Conservation (phyloP, 192 early-diverging fungal genomes). For the Coemansia sp. region DNA sequence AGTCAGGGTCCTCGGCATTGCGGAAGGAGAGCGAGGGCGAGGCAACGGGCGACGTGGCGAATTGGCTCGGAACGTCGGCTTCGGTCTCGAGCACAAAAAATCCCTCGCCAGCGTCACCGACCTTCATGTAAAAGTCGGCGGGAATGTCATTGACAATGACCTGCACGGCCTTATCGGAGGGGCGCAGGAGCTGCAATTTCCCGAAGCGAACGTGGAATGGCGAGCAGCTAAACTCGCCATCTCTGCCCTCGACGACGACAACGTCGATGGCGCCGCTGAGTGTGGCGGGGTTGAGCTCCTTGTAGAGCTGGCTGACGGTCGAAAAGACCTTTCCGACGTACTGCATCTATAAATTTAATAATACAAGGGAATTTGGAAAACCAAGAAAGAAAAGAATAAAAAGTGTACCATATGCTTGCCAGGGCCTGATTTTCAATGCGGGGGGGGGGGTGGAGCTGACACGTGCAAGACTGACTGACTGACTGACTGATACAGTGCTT, state of each 20-base stretch:
- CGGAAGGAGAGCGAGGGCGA: slow-evolving; percentile 54
- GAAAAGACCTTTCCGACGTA: slow-evolving; percentile 68
- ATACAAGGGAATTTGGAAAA: neutral
- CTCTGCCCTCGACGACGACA: slow-evolving; percentile 82
- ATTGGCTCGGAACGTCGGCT: slow-evolving; percentile 83
- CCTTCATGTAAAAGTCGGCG: slow-evolving; percentile 88
- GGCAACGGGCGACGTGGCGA: slow-evolving; percentile 89
- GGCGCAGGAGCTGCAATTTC: slow-evolving; percentile 86
- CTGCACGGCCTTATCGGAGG: slow-evolving; percentile 90
- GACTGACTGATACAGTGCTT: too few relatives aligned
- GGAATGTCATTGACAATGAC: slow-evolving; percentile 78
- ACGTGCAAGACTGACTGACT: neutral
- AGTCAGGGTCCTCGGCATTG: slow-evolving; percentile 30
- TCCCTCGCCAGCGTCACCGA: slow-evolving; percentile 95
- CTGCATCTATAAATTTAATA: slow-evolving; percentile 47
- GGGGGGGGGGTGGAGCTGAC: neutral
- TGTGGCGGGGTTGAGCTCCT: slow-evolving; percentile 94
- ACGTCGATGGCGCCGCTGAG: slow-evolving; percentile 98
- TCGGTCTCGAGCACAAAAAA: slow-evolving; percentile 97
- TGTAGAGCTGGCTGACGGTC: slow-evolving; percentile 87
- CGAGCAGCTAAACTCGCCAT: slow-evolving; percentile 84
- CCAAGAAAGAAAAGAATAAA: slow-evolving; percentile 2
- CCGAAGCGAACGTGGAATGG: slow-evolving; percentile 99
- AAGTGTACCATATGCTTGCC: neutral
- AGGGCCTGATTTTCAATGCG: neutral